These are phyloP conservation scores for Boletus subparvulus DNA, from an alignment of 768 basidiomycete genomes.

Conservation along the genomic window DNA sequence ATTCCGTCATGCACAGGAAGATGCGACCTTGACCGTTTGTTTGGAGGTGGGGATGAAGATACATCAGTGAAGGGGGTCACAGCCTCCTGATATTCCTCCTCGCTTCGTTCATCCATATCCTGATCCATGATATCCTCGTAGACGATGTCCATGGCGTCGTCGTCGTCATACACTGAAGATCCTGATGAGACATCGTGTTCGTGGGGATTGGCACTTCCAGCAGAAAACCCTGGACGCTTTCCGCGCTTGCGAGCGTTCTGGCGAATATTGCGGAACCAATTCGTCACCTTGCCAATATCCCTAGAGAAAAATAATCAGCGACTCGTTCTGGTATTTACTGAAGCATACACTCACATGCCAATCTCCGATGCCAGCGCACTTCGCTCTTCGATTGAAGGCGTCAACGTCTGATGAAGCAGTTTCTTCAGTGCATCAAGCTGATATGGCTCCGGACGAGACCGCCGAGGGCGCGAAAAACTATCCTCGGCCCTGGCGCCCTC, in stretches of 20 bases:
- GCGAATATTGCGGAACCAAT: constrained; percentile 85
- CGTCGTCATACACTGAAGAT: constrained; percentile 45
- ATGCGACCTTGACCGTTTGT: constrained; percentile 31
- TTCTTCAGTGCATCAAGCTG: constrained; percentile 76
- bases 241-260: constrained; percentile 77
- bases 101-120: constrained; percentile 54
- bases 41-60: constrained; percentile 39
- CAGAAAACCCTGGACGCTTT: constrained; percentile 42
- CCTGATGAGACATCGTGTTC: constrained; percentile 57
- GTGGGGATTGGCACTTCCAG: constrained; percentile 37
- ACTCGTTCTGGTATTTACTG: background rate
- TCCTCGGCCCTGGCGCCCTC: constrained; percentile 27
- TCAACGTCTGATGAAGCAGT: constrained; percentile 63
- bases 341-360: constrained; percentile 57
- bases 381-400: constrained; percentile 80
- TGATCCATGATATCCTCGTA: constrained; percentile 43
- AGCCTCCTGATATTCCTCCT: constrained; percentile 73
- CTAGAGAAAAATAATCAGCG: constrained; percentile 32
- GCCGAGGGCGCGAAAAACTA: constrained; percentile 54
- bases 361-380: constrained; percentile 70
- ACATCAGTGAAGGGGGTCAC: constrained; percentile 68
- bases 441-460: constrained; percentile 75
- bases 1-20: constrained; percentile 30
- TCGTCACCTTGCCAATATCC: constrained; percentile 84
- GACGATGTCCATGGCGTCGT: constrained; percentile 53